Base-by-base conservation (phyloP, 2,329 filamentous ascomycete genomes). In the Colletotrichum gigasporum region DNA sequence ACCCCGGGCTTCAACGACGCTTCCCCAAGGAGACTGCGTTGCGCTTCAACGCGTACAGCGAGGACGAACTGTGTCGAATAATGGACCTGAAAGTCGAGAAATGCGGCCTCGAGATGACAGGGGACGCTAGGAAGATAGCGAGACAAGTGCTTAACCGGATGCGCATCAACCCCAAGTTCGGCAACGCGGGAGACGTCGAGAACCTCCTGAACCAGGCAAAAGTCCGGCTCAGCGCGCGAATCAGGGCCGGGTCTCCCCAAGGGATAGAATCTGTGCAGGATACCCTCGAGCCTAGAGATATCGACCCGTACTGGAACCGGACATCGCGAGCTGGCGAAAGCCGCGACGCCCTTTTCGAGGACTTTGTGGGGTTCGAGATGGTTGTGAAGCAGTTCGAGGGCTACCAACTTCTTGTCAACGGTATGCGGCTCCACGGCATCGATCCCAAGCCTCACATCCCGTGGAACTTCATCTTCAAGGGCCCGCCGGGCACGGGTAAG, bases 151-250 rank as follows among this genome's bases (percentile, higher is more conserved):
- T 90, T 0, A 71, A 70, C 4, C 77, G 83, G 8, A 79, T 82
- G 24, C 80, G 85, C 5, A 86, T 87, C 67, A 78, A 82, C 2
- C 80, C 83, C 1, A 82, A 88, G 65, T 90, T 89, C 71, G 86
- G 86, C 0, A 91, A 90, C 69, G 88, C 82, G 9, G 87, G 87
- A 1, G 86, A 88, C 59, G 81, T 90, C 2, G 86, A 90, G 50
- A 89, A 82, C 26, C 69, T 88, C 1, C 74, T 89, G 3, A 78
- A 82, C 53, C 69, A 70, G 6, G 20, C 53, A 11, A 57, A 48
- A 3, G 10, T 57, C 9, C 41, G 20, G 6, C 16, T 45, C 4
- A 34, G 16, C n/a, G 20, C 20, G 3, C 41, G 53, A 48, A 39
- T 56, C n/a, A 45, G 22, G 37, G 22, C 28, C 28, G 9, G 2